Evolutionary conservation across 768 basidiomycete species (phyloP).

Genomic region (Tubosaeta brunneosetosa): DNA sequence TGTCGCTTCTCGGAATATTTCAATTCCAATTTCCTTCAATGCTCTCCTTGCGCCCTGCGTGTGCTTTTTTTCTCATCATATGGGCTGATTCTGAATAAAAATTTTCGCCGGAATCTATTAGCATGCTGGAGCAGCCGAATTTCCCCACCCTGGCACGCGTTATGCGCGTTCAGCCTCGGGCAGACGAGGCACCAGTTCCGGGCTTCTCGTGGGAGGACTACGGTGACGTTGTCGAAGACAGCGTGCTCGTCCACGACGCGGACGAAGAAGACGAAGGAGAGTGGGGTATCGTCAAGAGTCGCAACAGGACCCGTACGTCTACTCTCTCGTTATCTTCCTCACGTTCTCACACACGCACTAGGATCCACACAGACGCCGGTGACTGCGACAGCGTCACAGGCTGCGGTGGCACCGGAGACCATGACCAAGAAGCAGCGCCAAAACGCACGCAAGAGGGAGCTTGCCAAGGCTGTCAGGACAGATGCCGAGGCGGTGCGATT

Average conservation of each 20-base stretch:
- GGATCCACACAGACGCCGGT: constrained; percentile 12
- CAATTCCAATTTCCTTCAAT: not conserved
- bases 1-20: not conserved
- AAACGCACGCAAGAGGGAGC: constrained; percentile 57
- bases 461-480: constrained; percentile 52
- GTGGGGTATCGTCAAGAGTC: constrained; percentile 73
- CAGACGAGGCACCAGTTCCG: constrained; percentile 54
- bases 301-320: constrained; percentile 40
- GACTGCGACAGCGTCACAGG: constrained; percentile 9
- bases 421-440: constrained; percentile 68
- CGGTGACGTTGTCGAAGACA: constrained; percentile 51
- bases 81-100: constrained; percentile 5
- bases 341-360: constrained; percentile 1
- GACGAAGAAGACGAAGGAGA: constrained; percentile 70
- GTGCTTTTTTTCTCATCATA: not conserved
- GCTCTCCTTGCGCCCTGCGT: too few relatives aligned
- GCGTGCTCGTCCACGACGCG: constrained; percentile 47
- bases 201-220: constrained; percentile 79
- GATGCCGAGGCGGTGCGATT: constrained; percentile 50
- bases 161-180: constrained; percentile 57
- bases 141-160: constrained; percentile 55
- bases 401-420: constrained; percentile 38
- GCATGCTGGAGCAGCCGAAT: constrained; percentile 62
- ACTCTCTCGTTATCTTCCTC: not conserved
- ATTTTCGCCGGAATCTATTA: constrained; percentile 22